These are phyloP conservation scores for Clavaria fumosa DNA, from an alignment of 768 basidiomycete genomes.

Conservation along the genomic window DNA sequence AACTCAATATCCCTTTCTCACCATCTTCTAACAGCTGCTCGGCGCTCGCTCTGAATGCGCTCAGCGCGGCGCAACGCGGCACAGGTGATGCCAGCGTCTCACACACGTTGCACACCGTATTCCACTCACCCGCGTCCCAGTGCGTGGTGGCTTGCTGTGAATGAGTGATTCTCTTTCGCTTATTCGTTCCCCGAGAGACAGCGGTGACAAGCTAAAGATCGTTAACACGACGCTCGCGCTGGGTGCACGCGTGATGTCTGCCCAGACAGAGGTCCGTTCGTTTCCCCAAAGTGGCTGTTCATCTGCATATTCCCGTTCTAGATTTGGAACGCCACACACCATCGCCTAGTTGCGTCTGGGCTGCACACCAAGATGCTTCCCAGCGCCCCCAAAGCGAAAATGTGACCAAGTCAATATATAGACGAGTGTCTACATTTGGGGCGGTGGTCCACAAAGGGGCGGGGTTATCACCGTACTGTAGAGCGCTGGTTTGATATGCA, in stretches of 20 bases:
- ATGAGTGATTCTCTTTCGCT: conserved; percentile 2
- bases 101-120: conserved; percentile 36
- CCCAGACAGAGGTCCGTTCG: conserved; percentile 31
- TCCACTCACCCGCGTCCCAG: conserved; percentile 40
- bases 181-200: conserved; percentile 12
- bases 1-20: neutral
- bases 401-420: too few relatives aligned
- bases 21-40: conserved; percentile 29
- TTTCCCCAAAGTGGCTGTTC: neutral
- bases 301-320: conserved; percentile 12
- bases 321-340: conserved; percentile 43
- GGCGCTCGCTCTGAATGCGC: conserved; percentile 26
- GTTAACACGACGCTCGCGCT: conserved; percentile 36
- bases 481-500: too few relatives aligned
- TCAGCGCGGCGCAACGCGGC: conserved; percentile 7
- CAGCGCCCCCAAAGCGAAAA: conserved; percentile 19
- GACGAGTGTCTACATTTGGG: too few relatives aligned
- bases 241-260: conserved; percentile 31
- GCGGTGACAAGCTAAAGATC: conserved; percentile 35
- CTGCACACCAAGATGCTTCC: conserved; percentile 41
- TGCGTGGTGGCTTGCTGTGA: conserved; percentile 16
- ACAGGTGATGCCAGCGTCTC: conserved; percentile 23
- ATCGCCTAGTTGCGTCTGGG: conserved; percentile 38
- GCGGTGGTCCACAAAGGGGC: too few relatives aligned
- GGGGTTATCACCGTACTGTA: too few relatives aligned